Percentiles rank a stretch among this genome's conserved stretches.
Conservation (phyloP, 352 stramenopile genomes). For the Phytopythium cucurbitacearum region DNA sequence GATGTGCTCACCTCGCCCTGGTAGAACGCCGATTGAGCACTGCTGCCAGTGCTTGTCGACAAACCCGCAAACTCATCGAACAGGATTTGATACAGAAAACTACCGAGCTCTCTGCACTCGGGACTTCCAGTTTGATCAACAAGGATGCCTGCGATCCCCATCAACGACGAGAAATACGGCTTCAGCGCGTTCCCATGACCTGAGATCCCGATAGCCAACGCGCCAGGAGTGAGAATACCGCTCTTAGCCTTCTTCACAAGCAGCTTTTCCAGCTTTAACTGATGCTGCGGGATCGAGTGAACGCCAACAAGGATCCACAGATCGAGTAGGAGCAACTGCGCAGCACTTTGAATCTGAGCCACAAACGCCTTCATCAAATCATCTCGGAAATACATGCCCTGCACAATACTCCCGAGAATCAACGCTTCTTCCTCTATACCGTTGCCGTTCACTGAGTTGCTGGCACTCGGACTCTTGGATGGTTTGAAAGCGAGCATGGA, state of each 20-base stretch:
- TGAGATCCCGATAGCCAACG: slow-evolving; percentile 28
- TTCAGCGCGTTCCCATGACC: slow-evolving; percentile 35
- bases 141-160: slow-evolving; percentile 29
- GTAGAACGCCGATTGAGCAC: slow-evolving; percentile 30
- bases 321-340: slow-evolving; percentile 34
- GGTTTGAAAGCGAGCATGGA: slow-evolving; percentile 23
- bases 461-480: background rate
- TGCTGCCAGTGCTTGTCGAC: slow-evolving; percentile 9
- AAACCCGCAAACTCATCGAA: slow-evolving; percentile 42
- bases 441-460: background rate
- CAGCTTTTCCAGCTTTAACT: slow-evolving; percentile 32
- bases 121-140: slow-evolving; percentile 16
- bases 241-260: slow-evolving; percentile 35
- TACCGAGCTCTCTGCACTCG: slow-evolving; percentile 20
- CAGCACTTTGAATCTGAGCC: slow-evolving; percentile 11
- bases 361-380: slow-evolving; percentile 48
- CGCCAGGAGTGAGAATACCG: slow-evolving; percentile 14
- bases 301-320: slow-evolving; percentile 41
- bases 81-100: slow-evolving; percentile 37
- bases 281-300: slow-evolving; percentile 35
- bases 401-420: slow-evolving; percentile 39
- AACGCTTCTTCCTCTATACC: slow-evolving; percentile 38
- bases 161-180: slow-evolving; percentile 34
- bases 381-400: slow-evolving; percentile 49
- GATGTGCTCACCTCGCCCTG: slow-evolving; percentile 38